Evolutionary conservation across 2,329 filamentous ascomycete genomes (phyloP), one percentile per base, ranked within the genome.

Genomic region (Trichoderma endophyticum): DNA sequence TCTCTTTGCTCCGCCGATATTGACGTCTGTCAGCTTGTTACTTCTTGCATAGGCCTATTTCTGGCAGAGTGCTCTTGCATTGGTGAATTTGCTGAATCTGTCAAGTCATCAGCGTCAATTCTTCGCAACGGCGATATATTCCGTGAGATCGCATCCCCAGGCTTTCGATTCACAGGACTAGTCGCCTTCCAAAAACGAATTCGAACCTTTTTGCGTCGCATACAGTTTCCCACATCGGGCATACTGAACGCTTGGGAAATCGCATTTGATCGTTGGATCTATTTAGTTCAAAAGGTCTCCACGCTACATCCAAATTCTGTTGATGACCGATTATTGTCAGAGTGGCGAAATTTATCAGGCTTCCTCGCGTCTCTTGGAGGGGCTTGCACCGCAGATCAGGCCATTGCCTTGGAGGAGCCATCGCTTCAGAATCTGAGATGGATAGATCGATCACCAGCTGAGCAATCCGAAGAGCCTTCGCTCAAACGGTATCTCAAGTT

Each of bases 111-210:
- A 11, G 80, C 85, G 21, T 84, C 87, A 0, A 80, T 90, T 15
- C 82, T 91, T 60, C 86, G 88, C 43, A 92, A 92, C 73, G 84
- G 84, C 39, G 86, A 89, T 7, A 82, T 90, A 2, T 92, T 90
- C 73, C 81, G 83, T 28, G 89, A 91, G 73, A 88, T 92, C 66
- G 86, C 89, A 1, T 90, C 89, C 1, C 87, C 86, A 56, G 86
- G 85, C 1, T 92, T 92, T 76, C 85, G 89, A 32, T 90, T 92
- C 75, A 92, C 90, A 8, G 90, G 90, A 1, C 80, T 91, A 8
- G 90, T 92, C 12, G 90, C 90, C 2, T 92, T 92, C 76, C 90
- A 92, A 75, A 92, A 91, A 77, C 85, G 90, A 54, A 84, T 90
- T 36, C 86, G 90, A 59, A 84, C 85, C 14, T 83, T 92, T 36